phyloP scores from a whole-genome alignment of 768 basidiomycete genomes.

The Ramaria sp. region DNA sequence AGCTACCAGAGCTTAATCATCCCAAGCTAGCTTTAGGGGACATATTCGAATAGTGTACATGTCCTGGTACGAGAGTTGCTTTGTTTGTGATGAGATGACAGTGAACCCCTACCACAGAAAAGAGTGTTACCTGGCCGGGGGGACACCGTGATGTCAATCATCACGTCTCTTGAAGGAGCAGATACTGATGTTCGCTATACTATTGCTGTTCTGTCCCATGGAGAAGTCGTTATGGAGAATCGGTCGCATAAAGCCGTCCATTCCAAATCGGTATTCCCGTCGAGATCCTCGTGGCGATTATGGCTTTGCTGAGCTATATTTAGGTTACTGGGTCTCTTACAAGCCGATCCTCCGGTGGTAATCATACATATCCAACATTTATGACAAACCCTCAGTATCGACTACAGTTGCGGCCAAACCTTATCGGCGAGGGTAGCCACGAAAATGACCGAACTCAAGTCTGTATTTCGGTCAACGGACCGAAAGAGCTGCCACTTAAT shows the following conservation, averaged over 20 bases:
- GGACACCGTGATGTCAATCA: constrained; percentile 32
- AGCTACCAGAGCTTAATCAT: not conserved
- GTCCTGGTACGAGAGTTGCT: constrained; percentile 25
- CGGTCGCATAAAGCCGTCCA: not conserved
- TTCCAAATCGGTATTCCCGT: not conserved
- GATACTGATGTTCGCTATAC: constrained; percentile 55
- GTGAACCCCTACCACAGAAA: constrained; percentile 13
- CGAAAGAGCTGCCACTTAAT: constrained; percentile 64
- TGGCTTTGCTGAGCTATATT: not conserved
- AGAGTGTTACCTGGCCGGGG: constrained; percentile 16
- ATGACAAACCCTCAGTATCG: constrained; percentile 88
- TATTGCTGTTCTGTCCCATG: constrained; percentile 45
- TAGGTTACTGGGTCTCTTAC: constrained; percentile 58
- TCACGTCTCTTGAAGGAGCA: constrained; percentile 61
- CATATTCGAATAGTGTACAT: constrained; percentile 34
- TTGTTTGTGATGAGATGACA: not conserved
- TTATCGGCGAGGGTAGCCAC: not conserved
- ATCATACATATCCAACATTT: constrained; percentile 67
- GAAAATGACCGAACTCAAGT: not conserved
- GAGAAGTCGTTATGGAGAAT: constrained; percentile 18
- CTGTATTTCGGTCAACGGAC: constrained; percentile 39
- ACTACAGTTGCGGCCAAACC: constrained; percentile 40
- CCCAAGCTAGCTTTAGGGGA: constrained; percentile 18
- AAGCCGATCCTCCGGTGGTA: constrained; percentile 73
- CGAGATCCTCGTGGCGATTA: not conserved